These are phyloP conservation scores for Pinus taeda DNA, from an alignment of 75 land plant genomes.

Conservation along the genomic window DNA sequence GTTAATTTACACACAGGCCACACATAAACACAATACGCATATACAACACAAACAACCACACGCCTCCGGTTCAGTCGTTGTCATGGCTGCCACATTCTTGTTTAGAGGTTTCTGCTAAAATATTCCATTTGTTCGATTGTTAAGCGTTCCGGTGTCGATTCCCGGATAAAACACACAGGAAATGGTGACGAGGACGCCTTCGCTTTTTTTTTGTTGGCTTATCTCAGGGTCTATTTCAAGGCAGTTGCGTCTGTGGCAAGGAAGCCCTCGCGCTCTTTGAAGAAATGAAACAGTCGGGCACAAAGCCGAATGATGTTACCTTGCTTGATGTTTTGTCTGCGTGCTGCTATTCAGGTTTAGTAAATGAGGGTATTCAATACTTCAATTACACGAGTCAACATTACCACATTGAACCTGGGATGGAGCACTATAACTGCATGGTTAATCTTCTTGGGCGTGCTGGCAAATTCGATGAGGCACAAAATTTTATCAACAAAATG, in stretches of 20 bases:
- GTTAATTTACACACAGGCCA: too few relatives aligned
- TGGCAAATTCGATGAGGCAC: conserved; percentile 43
- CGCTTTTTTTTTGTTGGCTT: too few relatives aligned
- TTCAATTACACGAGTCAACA: conserved; percentile 38
- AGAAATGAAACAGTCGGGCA: conserved; percentile 29
- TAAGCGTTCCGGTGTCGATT: too few relatives aligned
- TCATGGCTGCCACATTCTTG: too few relatives aligned
- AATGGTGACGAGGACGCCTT: too few relatives aligned
- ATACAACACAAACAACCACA: too few relatives aligned
- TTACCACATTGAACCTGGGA: conserved; percentile 31
- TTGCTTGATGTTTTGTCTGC: conserved; percentile 48
- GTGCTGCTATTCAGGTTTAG: conserved; percentile 50
- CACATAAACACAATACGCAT: too few relatives aligned
- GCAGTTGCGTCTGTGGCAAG: conserved; percentile 14
- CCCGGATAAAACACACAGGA: too few relatives aligned
- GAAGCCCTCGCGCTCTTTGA: conserved; percentile 28
- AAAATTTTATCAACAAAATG: conserved; percentile 35
- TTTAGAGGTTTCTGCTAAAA: too few relatives aligned
- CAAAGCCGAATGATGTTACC: conserved; percentile 40
- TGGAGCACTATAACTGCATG: conserved; percentile 51
- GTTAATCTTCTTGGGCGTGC: conserved; percentile 65
- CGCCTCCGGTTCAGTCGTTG: too few relatives aligned
- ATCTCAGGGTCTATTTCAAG: too few relatives aligned
- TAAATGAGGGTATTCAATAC: conserved; percentile 23
- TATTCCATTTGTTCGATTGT: too few relatives aligned